phyloP scores from a whole-genome alignment of 78 protist genomes.

The Bigelowiella natans region DNA sequence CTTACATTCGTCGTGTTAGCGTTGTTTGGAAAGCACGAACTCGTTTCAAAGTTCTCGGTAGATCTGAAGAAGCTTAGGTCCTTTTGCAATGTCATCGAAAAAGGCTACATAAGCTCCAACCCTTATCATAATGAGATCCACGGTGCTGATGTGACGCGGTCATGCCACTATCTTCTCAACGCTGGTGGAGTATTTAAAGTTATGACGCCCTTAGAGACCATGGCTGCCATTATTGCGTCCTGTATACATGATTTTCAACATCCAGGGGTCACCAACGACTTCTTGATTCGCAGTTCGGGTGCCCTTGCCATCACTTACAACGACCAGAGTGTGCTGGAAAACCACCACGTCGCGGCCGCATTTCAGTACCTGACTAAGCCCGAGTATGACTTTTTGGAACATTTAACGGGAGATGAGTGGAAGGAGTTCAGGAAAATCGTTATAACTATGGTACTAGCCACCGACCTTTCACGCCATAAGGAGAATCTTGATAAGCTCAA shows the following conservation, averaged over 20 bases:
- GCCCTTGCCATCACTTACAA: constrained; percentile 15
- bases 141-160: constrained; percentile 8
- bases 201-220: neutral
- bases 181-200: too few relatives aligned
- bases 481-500: neutral
- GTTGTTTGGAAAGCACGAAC: too few relatives aligned
- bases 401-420: neutral
- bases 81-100: too few relatives aligned
- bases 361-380: neutral
- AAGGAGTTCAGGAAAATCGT: neutral
- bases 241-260: constrained; percentile 33
- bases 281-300: neutral
- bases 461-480: neutral
- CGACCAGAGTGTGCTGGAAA: constrained; percentile 30
- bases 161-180: neutral
- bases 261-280: constrained; percentile 28
- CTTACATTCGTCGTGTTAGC: too few relatives aligned
- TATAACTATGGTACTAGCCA: neutral
- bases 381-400: neutral
- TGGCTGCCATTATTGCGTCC: too few relatives aligned
- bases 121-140: constrained; percentile 2
- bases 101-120: neutral
- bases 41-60: too few relatives aligned
- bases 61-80: too few relatives aligned
- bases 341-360: constrained; percentile 17